These are phyloP conservation scores for Candida ascalaphidarum DNA, from an alignment of 805 yeast genomes.

Conservation along the genomic window DNA sequence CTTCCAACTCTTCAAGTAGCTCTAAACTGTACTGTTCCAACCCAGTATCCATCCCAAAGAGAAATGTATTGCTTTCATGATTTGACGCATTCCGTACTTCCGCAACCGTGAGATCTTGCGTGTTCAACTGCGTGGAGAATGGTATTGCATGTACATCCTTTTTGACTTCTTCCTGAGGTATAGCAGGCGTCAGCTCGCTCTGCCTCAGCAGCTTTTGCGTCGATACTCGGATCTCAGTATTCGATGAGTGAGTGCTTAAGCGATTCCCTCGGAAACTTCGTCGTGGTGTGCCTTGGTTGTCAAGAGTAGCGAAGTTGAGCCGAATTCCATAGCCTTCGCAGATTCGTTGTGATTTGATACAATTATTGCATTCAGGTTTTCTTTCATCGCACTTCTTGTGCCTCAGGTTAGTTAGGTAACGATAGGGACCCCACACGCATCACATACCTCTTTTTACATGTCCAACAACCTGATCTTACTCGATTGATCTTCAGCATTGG, in stretches of 20 bases:
- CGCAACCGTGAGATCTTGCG: constrained; percentile 13
- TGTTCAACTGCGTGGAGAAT: constrained; percentile 1
- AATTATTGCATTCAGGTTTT: constrained; percentile 43
- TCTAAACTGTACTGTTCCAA: constrained; percentile 14
- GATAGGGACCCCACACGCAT: constrained; percentile 1
- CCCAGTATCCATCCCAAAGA: constrained; percentile 5
- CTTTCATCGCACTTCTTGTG: constrained; percentile 51
- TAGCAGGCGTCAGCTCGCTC: not conserved
- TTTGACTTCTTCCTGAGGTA: not conserved
- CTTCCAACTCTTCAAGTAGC: constrained; percentile 8
- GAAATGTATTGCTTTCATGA: not conserved
- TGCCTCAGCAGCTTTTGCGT: not conserved
- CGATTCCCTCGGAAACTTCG: constrained; percentile 19
- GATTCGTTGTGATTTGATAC: constrained; percentile 30
- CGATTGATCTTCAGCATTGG: constrained; percentile 37
- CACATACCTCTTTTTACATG: constrained; percentile 42
- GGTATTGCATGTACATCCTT: no score
- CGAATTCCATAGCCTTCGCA: constrained; percentile 46
- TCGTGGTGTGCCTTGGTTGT: constrained; percentile 21
- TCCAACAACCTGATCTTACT: constrained; percentile 52
- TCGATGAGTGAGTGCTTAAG: constrained; percentile 35
- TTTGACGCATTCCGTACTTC: not conserved
- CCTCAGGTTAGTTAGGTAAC: constrained; percentile 15
- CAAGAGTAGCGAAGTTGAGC: constrained; percentile 44
- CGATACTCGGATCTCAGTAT: constrained; percentile 5